These are phyloP conservation scores for Cordyceps militaris DNA, from an alignment of 2,329 filamentous ascomycete genomes.

Conservation along the genomic window DNA sequence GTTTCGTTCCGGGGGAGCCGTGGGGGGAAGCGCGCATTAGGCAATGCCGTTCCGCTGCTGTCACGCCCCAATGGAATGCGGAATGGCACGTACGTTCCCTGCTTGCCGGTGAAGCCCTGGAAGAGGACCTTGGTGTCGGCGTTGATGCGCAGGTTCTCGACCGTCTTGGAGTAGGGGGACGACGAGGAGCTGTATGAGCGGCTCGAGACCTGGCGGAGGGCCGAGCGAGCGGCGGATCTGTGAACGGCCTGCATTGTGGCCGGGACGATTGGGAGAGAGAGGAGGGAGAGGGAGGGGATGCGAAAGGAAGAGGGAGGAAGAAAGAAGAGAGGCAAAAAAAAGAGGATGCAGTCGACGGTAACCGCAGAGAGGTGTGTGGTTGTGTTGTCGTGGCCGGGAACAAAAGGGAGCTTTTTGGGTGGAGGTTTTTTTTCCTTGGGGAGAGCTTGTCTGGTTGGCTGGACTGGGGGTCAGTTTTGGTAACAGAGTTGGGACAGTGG, in stretches of 20 bases:
- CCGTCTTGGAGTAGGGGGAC: slow-evolving; percentile 64
- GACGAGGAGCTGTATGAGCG: slow-evolving; percentile 68
- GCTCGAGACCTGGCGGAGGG: slow-evolving; percentile 56
- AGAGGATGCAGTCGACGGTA: not conserved
- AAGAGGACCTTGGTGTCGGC: slow-evolving; percentile 88
- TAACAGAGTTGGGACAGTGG: not conserved
- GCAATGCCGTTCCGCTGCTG: no score
- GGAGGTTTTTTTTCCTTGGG: slow-evolving; percentile 8
- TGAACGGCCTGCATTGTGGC: slow-evolving; percentile 85
- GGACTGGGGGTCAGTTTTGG: not conserved
- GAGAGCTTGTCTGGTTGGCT: slow-evolving; percentile 4
- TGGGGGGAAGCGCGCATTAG: not conserved
- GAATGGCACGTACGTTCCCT: slow-evolving; percentile 70
- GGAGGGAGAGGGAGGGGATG: not conserved
- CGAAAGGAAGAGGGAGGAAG: slow-evolving; percentile 11
- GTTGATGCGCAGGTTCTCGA: slow-evolving; percentile 88
- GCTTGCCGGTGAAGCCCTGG: slow-evolving; percentile 96
- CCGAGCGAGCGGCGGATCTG: slow-evolving; percentile 59
- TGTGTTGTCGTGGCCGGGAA: not conserved
- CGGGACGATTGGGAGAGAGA: slow-evolving; percentile 24
- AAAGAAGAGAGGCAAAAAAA: slow-evolving; percentile 11
- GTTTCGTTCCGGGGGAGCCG: not conserved
- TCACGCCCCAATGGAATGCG: not conserved
- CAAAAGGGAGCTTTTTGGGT: slow-evolving; percentile 12
- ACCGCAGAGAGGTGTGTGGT: not conserved